Base-by-base conservation (phyloP, 257 asterid genomes). In the Paraleonurus japonicus region DNA sequence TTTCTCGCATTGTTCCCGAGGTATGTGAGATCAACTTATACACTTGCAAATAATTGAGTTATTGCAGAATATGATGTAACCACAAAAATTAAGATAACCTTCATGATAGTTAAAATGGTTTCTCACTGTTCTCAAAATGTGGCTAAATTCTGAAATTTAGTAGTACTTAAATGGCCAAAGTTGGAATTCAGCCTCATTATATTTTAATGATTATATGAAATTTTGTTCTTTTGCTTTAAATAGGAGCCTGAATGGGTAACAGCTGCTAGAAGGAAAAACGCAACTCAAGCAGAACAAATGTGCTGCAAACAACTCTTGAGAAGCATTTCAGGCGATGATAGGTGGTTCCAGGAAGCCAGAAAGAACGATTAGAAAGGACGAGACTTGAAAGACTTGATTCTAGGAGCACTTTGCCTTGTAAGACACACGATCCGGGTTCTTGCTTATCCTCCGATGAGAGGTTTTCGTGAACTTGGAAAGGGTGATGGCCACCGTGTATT, bases 231-330 rank as follows among this genome's bases (percentile, higher is more conserved):
- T 61, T 32, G 65, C 43, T n/a, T 61, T 33, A 17, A 61, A 41
- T 75, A 91, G 99, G 97, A 94, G 76, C 97, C 99, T 0, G 96
- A 87, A 24, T 91, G 97, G 97, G 97, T 94, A 10, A 86, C 76
- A 75, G 96, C 96, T 22, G 83, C 84, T 48, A 85, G 99, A 28
- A 81, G 80, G 91, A 83, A 89, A 74, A 85, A 92, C 35, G 96
- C 87, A 1, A 86, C 88, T 71, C 92, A 89, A 65, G 96, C 94
- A 1, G 97, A 88, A 28, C 78, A 88, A 68, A 81, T 86, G 79
- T 93, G 97, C 75, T 86, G 93, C 10, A 85, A 75, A 75, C 91
- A 89, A 75, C 90, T 91, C 37, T 71, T 94, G 89, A 85, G 88
- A 82, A 87, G 86, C 75, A 83, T 88, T 15, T 91, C 97, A 0